A percentile compares a stretch with the other conserved stretches of the same genome.
Evolutionary conservation across 345 rosid genomes (phyloP).

Genomic region (Abelmoschus esculentus): DNA sequence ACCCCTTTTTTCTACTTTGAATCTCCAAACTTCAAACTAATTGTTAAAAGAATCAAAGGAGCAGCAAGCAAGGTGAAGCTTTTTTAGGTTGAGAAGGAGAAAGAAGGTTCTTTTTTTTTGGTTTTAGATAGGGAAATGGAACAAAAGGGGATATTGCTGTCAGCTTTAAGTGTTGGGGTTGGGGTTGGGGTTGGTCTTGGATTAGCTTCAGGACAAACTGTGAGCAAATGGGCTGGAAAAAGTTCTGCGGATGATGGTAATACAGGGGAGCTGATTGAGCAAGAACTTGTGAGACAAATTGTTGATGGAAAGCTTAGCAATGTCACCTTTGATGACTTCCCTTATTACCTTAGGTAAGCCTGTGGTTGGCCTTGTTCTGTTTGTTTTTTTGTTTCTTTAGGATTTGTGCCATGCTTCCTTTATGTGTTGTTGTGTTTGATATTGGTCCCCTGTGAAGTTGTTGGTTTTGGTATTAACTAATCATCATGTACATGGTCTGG

Average conservation of each 20-base stretch:
- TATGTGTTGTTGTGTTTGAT: background rate
- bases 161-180: constrained; percentile 77
- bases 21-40: background rate
- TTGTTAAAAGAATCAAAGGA: background rate
- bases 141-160: constrained; percentile 56
- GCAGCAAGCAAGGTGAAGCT: background rate
- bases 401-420: background rate
- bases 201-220: constrained; percentile 70
- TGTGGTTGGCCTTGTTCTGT: background rate
- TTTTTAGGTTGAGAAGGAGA: background rate
- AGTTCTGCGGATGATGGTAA: constrained; percentile 37
- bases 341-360: constrained; percentile 74
- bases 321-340: constrained; percentile 79
- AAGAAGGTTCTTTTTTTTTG: background rate
- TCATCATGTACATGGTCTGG: constrained; percentile 12
- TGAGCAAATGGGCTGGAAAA: constrained; percentile 48
- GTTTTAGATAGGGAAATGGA: constrained; percentile 40
- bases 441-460: constrained; percentile 6
- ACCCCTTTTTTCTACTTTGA: background rate
- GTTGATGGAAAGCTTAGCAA: constrained; percentile 54
- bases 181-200: constrained; percentile 88
- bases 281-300: constrained; percentile 62
- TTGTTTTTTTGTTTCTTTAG: background rate
- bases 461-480: constrained; percentile 12
- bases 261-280: constrained; percentile 60